Conservation (phyloP, 2,329 filamentous ascomycete species). For the Xylariomycetidae sp. region DNA sequence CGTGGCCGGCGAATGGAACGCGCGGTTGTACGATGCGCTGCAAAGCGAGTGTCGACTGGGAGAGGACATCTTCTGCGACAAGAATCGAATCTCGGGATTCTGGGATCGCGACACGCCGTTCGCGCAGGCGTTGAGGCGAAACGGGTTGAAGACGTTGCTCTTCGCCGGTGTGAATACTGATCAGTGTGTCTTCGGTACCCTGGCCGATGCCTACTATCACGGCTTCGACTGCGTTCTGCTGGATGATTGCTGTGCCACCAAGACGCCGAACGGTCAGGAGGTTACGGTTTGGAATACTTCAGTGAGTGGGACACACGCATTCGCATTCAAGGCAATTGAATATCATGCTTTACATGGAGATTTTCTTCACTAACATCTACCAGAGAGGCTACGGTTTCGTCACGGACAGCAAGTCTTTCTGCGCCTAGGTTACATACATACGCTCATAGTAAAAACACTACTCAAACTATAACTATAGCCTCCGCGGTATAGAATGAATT, state of each 20-base stretch:
- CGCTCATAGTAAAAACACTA: no score
- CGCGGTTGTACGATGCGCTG: conserved; percentile 44
- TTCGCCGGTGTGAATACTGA: conserved; percentile 59
- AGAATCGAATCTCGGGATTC: conserved; percentile 55
- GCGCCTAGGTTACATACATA: no score
- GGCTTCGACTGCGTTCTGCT: conserved; percentile 54
- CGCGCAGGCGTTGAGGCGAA: conserved; percentile 5
- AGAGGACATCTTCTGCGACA: conserved; percentile 46
- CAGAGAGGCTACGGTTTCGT: conserved; percentile 18
- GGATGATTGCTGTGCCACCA: conserved; percentile 49
- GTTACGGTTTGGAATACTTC: conserved; percentile 31
- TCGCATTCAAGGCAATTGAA: not conserved
- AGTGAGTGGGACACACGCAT: conserved; percentile 23
- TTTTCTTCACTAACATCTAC: not conserved
- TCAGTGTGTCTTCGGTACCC: conserved; percentile 54
- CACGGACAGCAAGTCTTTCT: conserved; percentile 14
- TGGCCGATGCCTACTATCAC: conserved; percentile 50
- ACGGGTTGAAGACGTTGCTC: conserved; percentile 38
- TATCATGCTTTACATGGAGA: conserved; percentile 2
- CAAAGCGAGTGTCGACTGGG: conserved; percentile 31
- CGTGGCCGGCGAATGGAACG: conserved; percentile 53
- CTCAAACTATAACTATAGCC: no score
- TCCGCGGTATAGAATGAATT: no score
- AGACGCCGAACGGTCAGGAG: conserved; percentile 33
- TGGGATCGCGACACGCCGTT: conserved; percentile 42